These are phyloP conservation scores for Kwoniella bestiolae DNA, from an alignment of 768 basidiomycete species.

Conservation along the genomic window DNA sequence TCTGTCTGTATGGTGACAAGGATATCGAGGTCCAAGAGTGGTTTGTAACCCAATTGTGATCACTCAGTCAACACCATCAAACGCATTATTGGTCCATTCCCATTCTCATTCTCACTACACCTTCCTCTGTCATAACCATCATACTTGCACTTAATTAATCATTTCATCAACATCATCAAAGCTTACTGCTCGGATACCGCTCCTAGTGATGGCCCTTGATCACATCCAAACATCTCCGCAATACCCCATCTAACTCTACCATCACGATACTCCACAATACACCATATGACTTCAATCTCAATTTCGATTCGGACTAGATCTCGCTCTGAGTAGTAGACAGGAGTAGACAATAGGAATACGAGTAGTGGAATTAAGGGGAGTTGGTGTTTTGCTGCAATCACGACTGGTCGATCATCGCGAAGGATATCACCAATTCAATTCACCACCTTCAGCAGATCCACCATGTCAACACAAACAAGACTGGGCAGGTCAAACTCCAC, in stretches of 20 bases:
- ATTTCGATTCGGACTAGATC: no score
- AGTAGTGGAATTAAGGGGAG: no score
- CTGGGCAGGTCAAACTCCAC: background rate
- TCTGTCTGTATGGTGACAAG: background rate
- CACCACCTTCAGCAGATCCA: no score
- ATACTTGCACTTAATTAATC: background rate
- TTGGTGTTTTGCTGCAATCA: background rate
- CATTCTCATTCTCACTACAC: no score
- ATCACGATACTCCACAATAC: no score
- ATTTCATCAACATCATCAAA: background rate
- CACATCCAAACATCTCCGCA: no score
- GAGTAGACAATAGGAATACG: no score
- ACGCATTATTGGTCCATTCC: background rate
- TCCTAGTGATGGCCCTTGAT: background rate
- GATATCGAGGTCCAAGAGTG: no score
- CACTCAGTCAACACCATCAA: background rate
- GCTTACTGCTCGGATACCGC: background rate
- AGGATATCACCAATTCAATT: no score
- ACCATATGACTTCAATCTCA: background rate
- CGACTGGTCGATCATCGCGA: no score
- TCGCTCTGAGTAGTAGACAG: no score
- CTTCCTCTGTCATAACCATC: background rate
- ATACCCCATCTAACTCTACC: background rate
- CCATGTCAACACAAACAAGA: background rate
- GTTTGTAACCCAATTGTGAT: background rate